Evolutionary conservation across 176 grass and related monocot species (phyloP), one percentile per base, ranked within the genome.

Genomic region (Carex littledalei): DNA sequence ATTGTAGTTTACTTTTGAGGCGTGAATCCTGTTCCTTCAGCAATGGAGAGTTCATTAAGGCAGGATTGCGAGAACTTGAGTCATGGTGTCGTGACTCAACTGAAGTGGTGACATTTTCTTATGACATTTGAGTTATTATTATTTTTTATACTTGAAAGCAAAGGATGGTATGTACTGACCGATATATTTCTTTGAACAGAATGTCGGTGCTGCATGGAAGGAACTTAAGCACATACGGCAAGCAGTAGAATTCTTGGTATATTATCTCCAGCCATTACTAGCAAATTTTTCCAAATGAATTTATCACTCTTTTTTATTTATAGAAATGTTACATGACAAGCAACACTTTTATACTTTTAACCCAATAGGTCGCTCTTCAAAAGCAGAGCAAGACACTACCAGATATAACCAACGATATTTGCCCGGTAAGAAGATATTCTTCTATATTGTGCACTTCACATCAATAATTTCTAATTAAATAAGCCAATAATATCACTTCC

Each of bases 11-110:
- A 41, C 87, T 94, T 58, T 88, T 97, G 84, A 89, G 90, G 81
- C 94, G 94, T 31, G 94, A 97, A 74, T 92, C 88, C 15, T 97
- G 94, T 89, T 94, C 94, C 17, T 91, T 94, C 81, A 97, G 92
- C 73, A 97, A 97, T 3, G 94, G 88, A 37, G 94, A 97, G 89
- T 97, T 92, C 88, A 79, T 97, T 35, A 94, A 94, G 85, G 88
- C 90, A 86, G 94, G 92, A 87, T 85, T 97, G 54, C 49, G 64
- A 71, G 94, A 94, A 84, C 89, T 97, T 41, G 91, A 97, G 83
- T 87, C 88, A 78, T 97, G 94, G 94, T 94, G 87, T 3, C 89
- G 87, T 78, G 85, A 88, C 84, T 90, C 88, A 84, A 94, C 87
- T 85, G 87, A 90, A 91, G 94, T 92, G 90, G 94, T 97, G 67